phyloP scores from a whole-genome alignment of 345 rosid species.

The Rhizophora mangle region DNA sequence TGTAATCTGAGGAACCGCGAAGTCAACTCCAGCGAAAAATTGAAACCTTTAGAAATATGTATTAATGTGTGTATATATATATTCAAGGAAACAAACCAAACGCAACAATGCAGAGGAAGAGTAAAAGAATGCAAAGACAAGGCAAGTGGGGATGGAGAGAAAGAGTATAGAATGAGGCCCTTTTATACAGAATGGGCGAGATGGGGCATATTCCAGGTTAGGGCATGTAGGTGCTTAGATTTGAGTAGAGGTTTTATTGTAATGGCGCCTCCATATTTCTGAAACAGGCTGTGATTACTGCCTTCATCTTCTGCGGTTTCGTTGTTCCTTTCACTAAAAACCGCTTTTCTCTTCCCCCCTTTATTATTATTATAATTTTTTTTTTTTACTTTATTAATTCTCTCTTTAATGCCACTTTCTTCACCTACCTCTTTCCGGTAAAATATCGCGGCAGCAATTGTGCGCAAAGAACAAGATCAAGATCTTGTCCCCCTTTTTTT shows the following conservation, averaged over 20 bases:
- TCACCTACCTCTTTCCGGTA: too few relatives aligned
- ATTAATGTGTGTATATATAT: too few relatives aligned
- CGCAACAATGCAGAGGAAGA: not conserved
- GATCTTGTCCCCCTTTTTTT: too few relatives aligned
- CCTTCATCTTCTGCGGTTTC: constrained; percentile 39
- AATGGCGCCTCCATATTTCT: constrained; percentile 8
- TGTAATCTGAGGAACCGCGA: too few relatives aligned
- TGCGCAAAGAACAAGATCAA: too few relatives aligned
- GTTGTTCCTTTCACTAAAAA: constrained; percentile 26
- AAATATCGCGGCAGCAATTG: too few relatives aligned
- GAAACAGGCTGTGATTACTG: constrained; percentile 14
- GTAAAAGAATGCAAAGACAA: not conserved
- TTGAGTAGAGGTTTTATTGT: not conserved
- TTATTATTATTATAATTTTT: not conserved
- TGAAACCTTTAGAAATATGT: too few relatives aligned
- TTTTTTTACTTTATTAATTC: too few relatives aligned
- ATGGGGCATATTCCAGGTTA: too few relatives aligned
- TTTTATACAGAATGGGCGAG: constrained; percentile 5
- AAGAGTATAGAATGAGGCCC: not conserved
- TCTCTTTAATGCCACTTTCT: too few relatives aligned
- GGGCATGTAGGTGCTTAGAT: not conserved
- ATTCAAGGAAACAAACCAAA: not conserved
- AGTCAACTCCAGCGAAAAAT: too few relatives aligned
- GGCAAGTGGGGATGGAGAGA: not conserved
- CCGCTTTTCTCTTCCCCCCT: constrained; percentile 19